A percentile compares a stretch with the other conserved stretches of the same genome.
phyloP scores from a whole-genome alignment of 345 rosid species.

The Eucalyptus camaldulensis region DNA sequence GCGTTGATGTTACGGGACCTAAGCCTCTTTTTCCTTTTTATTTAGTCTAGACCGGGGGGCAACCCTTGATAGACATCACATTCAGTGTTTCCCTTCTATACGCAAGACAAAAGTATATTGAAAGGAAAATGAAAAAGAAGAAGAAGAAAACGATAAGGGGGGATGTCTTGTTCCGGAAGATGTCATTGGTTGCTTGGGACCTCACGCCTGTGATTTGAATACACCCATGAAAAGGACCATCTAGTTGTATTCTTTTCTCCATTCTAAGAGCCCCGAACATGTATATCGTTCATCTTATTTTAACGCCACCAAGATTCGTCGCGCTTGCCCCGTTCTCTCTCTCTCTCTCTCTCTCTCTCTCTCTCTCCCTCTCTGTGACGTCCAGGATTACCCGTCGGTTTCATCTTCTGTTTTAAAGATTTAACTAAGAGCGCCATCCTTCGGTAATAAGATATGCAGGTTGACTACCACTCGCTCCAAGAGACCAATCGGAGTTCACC shows the following conservation, averaged over 20 bases:
- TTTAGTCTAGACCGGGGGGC: neutral
- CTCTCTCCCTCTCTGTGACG: neutral
- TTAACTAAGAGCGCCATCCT: neutral
- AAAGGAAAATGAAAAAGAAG: neutral
- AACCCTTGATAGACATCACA: neutral
- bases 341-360: neutral
- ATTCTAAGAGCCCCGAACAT: neutral
- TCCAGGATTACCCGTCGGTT: neutral
- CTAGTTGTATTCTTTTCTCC: neutral
- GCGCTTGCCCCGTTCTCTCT: neutral
- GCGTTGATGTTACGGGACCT: neutral
- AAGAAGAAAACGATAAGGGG: neutral
- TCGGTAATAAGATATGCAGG: neutral
- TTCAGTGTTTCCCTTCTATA: neutral
- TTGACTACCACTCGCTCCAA: neutral
- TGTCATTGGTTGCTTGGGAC: neutral
- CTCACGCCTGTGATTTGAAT: neutral
- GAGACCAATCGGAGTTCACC: neutral
- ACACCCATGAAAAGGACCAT: neutral
- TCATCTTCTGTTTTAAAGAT: neutral
- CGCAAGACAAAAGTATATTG: neutral
- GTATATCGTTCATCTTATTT: neutral
- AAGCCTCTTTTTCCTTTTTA: neutral
- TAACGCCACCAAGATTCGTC: neutral
- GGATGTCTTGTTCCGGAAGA: no score